These are phyloP conservation scores for Anaeromyces robustus DNA, from an alignment of 192 early-diverging fungal species.

Conservation along the genomic window DNA sequence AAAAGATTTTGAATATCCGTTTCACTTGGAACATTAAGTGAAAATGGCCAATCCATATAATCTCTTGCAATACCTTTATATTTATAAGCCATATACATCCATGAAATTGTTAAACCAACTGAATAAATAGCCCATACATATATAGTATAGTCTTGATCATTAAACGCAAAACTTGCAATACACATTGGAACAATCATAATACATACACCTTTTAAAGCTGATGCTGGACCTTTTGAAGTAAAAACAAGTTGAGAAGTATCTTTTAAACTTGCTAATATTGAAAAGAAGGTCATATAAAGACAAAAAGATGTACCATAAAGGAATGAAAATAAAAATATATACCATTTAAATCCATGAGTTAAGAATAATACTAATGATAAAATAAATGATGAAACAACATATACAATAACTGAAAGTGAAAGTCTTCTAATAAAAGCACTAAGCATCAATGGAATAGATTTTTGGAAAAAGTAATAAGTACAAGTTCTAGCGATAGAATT, in stretches of 20 bases:
- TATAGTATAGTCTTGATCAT: not conserved
- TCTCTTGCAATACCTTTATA: slow-evolving; percentile 10
- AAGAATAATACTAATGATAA: slow-evolving; percentile 5
- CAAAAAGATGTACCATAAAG: slow-evolving; percentile 5
- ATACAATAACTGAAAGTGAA: slow-evolving; percentile 14
- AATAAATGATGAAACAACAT: not conserved
- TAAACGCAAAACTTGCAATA: slow-evolving; percentile 14
- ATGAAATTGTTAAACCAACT: slow-evolving; percentile 2
- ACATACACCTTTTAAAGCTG: slow-evolving; percentile 9
- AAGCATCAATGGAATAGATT: slow-evolving; percentile 23
- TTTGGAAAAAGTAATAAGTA: slow-evolving; percentile 27
- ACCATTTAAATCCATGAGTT: not conserved
- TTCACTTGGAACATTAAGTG: slow-evolving; percentile 11
- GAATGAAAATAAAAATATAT: not conserved
- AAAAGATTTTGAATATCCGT: slow-evolving; percentile 8
- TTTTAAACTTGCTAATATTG: slow-evolving; percentile 9
- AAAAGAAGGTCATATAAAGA: slow-evolving; percentile 20
- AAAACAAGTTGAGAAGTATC: slow-evolving; percentile 17
- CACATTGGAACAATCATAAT: slow-evolving; percentile 14
- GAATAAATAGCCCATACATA: slow-evolving; percentile 12
- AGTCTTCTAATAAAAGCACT: slow-evolving; percentile 14
- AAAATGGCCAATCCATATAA: slow-evolving; percentile 19
- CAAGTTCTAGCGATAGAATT: slow-evolving; percentile 21
- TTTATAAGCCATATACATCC: slow-evolving; percentile 12
- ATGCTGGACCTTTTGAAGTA: slow-evolving; percentile 14